A percentile compares a stretch with the other conserved stretches of the same genome.
Conservation (phyloP, 1,284 basidiomycete species). For the Puccinia coronata region DNA sequence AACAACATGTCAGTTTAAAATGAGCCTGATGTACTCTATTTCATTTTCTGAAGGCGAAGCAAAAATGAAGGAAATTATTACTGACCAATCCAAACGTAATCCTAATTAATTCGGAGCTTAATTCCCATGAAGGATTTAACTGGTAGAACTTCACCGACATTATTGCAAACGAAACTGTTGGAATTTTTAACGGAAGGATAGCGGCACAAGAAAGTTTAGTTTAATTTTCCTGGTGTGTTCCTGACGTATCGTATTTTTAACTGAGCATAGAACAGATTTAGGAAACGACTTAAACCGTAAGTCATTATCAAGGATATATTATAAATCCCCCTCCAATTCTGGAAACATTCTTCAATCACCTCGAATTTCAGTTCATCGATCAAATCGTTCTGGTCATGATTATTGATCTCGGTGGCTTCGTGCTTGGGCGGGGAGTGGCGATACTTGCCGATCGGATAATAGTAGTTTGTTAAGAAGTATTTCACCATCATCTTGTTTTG, state of each 20-base stretch:
- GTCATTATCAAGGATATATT: constrained; percentile 93
- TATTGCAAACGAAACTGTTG: constrained; percentile 64
- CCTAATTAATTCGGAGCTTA: constrained; percentile 82
- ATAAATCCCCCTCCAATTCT: constrained; percentile 90
- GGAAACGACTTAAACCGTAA: constrained; percentile 68
- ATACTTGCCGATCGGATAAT: constrained; percentile 64
- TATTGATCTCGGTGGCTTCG: not conserved
- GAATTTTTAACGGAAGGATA: not conserved
- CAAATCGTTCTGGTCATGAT: constrained; percentile 41
- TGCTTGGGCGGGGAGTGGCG: not conserved
- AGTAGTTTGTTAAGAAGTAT: constrained; percentile 79
- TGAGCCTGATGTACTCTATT: not conserved
- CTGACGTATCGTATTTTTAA: constrained; percentile 61
- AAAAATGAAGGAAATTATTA: constrained; percentile 51
- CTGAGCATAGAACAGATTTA: constrained; percentile 54
- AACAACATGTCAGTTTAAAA: not conserved
- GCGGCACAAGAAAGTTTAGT: not conserved
- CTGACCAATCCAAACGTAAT: constrained; percentile 80
- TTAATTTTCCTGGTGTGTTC: constrained; percentile 1
- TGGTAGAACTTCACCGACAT: constrained; percentile 85
- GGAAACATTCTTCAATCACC: constrained; percentile 85
- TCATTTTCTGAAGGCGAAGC: not conserved
- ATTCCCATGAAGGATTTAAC: constrained; percentile 77
- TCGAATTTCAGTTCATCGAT: constrained; percentile 62
- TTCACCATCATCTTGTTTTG: constrained; percentile 84